Evolutionary conservation across 139 green algal species (phyloP).

Genomic region (Cymbomonas tetramitiformis): DNA sequence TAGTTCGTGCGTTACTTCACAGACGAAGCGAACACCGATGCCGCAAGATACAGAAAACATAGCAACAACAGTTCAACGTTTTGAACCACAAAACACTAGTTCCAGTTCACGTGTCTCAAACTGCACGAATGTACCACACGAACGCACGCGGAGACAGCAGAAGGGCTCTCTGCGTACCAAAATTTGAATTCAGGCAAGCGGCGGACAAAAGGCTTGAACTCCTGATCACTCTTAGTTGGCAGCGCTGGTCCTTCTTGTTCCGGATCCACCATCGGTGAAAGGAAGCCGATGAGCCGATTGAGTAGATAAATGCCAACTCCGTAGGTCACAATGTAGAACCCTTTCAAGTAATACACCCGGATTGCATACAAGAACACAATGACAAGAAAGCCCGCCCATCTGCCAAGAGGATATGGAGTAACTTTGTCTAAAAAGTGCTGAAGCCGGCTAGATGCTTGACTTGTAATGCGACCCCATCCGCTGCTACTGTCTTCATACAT

Average conservation of each 20-base stretch:
- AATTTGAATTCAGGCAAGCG: constrained; percentile 98
- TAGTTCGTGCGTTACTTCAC: no score
- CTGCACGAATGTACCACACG: no score
- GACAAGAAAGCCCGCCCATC: constrained; percentile 49
- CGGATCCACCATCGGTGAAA: constrained; percentile 75
- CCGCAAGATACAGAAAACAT: no score
- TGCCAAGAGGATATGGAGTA: constrained; percentile 43
- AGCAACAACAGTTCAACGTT: no score
- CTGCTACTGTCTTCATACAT: no score
- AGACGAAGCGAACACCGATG: no score
- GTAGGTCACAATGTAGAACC: constrained; percentile 98
- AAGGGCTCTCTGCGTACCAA: no score
- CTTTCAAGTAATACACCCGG: constrained; percentile 52
- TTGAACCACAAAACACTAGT: no score
- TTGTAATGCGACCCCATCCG: no score
- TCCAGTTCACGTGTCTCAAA: no score
- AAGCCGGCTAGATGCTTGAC: no score
- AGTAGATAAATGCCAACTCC: constrained; percentile 93
- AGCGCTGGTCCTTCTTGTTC: constrained; percentile 74
- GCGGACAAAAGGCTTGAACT: constrained; percentile 94
- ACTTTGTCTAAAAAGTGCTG: constrained; percentile 66
- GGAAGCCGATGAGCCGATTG: constrained; percentile 94
- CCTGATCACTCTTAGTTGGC: constrained; percentile 72
- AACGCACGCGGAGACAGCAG: no score
- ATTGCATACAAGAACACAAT: constrained; percentile 59